These are phyloP conservation scores for Nidularia pulvinata DNA, from an alignment of 768 basidiomycete species.

Conservation along the genomic window DNA sequence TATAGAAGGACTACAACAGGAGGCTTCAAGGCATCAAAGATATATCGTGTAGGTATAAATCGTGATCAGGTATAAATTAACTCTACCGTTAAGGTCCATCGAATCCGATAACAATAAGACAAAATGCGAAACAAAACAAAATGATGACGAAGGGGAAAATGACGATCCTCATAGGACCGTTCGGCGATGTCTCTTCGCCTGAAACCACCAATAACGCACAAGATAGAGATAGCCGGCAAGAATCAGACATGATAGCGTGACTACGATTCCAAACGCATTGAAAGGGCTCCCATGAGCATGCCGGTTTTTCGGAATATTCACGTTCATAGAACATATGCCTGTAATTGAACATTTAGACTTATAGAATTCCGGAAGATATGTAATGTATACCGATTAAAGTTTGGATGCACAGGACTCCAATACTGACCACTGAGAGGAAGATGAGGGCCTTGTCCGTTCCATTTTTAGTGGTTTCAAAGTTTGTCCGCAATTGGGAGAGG, in stretches of 20 bases:
- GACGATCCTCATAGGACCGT: constrained; percentile 10
- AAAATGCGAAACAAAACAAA: neutral
- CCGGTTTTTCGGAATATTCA: constrained; percentile 57
- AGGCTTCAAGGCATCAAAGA: neutral
- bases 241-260: constrained; percentile 44
- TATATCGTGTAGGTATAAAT: no score
- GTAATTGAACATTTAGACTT: constrained; percentile 2
- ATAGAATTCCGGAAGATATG: neutral
- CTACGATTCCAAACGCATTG: constrained; percentile 55
- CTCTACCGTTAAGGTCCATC: neutral
- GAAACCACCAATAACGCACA: constrained; percentile 66
- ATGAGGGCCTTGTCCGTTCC: constrained; percentile 69
- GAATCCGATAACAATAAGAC: neutral
- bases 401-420: constrained; percentile 68
- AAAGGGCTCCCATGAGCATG: constrained; percentile 29
- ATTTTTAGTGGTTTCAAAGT: constrained; percentile 55
- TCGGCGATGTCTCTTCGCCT: constrained; percentile 40
- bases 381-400: constrained; percentile 50
- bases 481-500: constrained; percentile 71
- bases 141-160: neutral
- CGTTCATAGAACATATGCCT: constrained; percentile 75
- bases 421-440: constrained; percentile 61
- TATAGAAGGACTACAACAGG: neutral
- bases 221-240: constrained; percentile 39
- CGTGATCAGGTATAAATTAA: neutral